Base-by-base conservation (phyloP, 2,329 filamentous ascomycete genomes). In the Microdochium paspali region DNA sequence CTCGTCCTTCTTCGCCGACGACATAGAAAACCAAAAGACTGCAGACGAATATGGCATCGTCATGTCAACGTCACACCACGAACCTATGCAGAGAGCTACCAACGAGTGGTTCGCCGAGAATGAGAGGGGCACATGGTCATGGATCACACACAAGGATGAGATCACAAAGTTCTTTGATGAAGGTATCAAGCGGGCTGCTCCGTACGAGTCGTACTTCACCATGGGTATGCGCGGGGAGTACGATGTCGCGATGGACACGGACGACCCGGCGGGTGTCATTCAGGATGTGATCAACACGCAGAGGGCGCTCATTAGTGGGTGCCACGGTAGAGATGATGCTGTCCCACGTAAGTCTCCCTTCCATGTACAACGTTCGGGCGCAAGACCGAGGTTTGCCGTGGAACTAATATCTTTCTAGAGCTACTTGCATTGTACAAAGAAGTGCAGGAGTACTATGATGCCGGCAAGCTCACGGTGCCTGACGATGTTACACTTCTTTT, bases 401-500 rank as follows among this genome's bases (percentile, higher is more conserved):
- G n/a, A n/a, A n/a, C n/a, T 35, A n/a, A 35, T n/a, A 35, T 6
- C 15, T 12, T 12, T n/a, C 31, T 69, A 54, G 79, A 84, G 57
- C 70, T 83, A 47, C 76, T 80, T 68, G 80, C 79, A 10, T 59
- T 85, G 26, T 85, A 84, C 56, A 84, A 84, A 49, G 81, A 85
- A 50, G 79, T 85, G 0, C 76, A 79, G 53, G 73, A 72, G 10
- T 80, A 83, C 51, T 83, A 79, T 31, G 77, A 84, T 30, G 50
- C 55, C 1, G 54, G 50, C 13, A 50, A 50, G 3, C 50, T 57
- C 4, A 28, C 53, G 47, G 67, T 71, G 2, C 80, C 82, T 0
- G 82, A 86, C 31, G 76, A 84, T 56, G 76, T 87, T 24, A 86
- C 80, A 2, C 67, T 87, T 23, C 69, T 86, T 4, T 86, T 81